A percentile compares a stretch with the other conserved stretches of the same genome.
phyloP scores from a whole-genome alignment of 208 protist genomes.

The Leishmania aethiopica region DNA sequence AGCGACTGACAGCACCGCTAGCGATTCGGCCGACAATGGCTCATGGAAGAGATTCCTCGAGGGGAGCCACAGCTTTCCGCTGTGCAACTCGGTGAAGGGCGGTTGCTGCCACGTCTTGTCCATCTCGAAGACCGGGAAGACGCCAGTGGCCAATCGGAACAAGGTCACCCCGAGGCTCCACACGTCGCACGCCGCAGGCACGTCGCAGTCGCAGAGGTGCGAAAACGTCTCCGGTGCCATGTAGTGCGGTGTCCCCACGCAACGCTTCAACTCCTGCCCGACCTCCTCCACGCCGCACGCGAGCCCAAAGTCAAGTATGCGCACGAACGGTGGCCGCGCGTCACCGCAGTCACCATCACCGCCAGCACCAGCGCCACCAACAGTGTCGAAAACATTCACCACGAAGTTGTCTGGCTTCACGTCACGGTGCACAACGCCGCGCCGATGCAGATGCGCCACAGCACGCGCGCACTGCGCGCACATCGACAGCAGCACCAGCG shows the following conservation, averaged over 20 bases:
- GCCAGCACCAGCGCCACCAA: background rate
- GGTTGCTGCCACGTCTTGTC: background rate
- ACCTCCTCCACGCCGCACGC: conserved; percentile 9
- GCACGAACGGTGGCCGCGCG: conserved; percentile 10
- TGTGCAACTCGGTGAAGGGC: background rate
- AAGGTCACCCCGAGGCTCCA: conserved; percentile 28
- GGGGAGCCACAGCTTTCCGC: background rate
- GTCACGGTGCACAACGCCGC: conserved; percentile 97
- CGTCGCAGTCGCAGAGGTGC: background rate
- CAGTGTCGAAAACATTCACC: conserved; percentile 79
- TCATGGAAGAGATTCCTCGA: background rate
- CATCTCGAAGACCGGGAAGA: background rate
- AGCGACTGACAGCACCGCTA: background rate
- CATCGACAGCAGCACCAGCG: conserved; percentile 18
- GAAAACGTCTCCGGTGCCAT: conserved; percentile 13
- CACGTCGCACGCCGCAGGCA: conserved; percentile 18
- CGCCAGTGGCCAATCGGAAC: conserved; percentile 8
- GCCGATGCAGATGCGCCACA: conserved; percentile 95
- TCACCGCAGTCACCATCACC: background rate
- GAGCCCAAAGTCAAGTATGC: conserved; percentile 24
- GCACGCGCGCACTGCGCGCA: conserved; percentile 16
- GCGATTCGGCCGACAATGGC: background rate
- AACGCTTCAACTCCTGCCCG: background rate
- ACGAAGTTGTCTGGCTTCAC: conserved; percentile 99
- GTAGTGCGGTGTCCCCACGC: conserved; percentile 16